Evolutionary conservation across 139 green algal genomes (phyloP).

Genomic region (Ettlia oleoabundans): DNA sequence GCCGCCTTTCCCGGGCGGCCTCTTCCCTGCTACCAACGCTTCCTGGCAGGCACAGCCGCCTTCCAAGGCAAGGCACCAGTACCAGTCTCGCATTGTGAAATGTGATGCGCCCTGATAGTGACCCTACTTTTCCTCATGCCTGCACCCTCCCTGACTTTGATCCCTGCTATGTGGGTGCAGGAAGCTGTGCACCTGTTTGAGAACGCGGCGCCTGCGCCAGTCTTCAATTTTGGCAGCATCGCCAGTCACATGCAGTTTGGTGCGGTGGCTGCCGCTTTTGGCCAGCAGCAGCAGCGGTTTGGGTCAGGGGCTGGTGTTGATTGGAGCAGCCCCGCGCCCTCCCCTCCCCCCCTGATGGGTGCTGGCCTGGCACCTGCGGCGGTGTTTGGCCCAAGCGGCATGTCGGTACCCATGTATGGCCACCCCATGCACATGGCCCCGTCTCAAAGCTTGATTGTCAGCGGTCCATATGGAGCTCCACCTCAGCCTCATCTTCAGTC

Average conservation of each 20-base stretch:
- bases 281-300: conserved; percentile 24
- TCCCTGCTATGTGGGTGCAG: no score
- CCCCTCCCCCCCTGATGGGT: background rate
- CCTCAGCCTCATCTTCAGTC: background rate
- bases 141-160: no score
- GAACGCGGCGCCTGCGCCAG: background rate
- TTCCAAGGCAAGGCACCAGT: conserved; percentile 14
- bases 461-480: background rate
- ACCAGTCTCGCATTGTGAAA: no score
- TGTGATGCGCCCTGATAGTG: background rate
- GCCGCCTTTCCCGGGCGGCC: conserved; percentile 32
- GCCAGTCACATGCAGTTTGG: conserved; percentile 27
- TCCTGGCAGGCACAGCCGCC: conserved; percentile 24
- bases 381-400: conserved; percentile 5
- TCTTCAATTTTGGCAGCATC: conserved; percentile 27
- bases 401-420: background rate
- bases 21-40: conserved; percentile 21
- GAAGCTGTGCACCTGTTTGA: conserved; percentile 31
- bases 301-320: conserved; percentile 8
- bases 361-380: background rate
- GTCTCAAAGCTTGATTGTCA: no score
- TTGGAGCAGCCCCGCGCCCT: conserved; percentile 37
- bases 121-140: background rate
- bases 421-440: no score
- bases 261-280: conserved; percentile 9